These are phyloP conservation scores for Colletotrichum limetticola DNA, from an alignment of 2,329 filamentous ascomycete species.

Conservation along the genomic window DNA sequence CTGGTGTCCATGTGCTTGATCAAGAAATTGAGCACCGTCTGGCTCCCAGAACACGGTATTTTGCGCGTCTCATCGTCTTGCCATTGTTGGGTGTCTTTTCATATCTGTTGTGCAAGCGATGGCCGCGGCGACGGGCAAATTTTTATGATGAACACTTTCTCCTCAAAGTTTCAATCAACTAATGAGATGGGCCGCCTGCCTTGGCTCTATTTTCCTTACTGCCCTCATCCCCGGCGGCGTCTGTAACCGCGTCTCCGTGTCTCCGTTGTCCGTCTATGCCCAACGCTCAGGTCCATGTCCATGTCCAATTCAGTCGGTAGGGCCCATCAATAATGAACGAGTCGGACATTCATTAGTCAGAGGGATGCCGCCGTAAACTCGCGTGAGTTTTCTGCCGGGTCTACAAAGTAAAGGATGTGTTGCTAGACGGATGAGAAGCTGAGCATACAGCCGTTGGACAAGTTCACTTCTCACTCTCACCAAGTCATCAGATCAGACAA, in stretches of 20 bases:
- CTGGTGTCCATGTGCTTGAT: too few species aligned
- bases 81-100: too few species aligned
- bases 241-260: neutral
- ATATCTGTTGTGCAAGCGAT: too few species aligned
- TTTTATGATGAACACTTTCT: too few species aligned
- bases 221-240: conserved; percentile 12
- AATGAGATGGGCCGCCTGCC: neutral
- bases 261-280: neutral
- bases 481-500: neutral
- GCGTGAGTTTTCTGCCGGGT: conserved; percentile 10
- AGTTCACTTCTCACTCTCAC: neutral
- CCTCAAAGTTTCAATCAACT: neutral
- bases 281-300: neutral
- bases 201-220: neutral
- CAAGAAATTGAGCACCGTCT: too few species aligned
- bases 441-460: neutral
- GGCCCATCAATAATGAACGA: neutral
- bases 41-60: too few species aligned
- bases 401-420: neutral
- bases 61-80: too few species aligned
- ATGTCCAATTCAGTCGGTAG: too few species aligned
- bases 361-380: neutral
- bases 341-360: conserved; percentile 27
- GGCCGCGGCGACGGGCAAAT: too few species aligned
- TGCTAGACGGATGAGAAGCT: neutral